Conservation (phyloP, 768 basidiomycete species). For the Rhizopogon salebrosus region DNA sequence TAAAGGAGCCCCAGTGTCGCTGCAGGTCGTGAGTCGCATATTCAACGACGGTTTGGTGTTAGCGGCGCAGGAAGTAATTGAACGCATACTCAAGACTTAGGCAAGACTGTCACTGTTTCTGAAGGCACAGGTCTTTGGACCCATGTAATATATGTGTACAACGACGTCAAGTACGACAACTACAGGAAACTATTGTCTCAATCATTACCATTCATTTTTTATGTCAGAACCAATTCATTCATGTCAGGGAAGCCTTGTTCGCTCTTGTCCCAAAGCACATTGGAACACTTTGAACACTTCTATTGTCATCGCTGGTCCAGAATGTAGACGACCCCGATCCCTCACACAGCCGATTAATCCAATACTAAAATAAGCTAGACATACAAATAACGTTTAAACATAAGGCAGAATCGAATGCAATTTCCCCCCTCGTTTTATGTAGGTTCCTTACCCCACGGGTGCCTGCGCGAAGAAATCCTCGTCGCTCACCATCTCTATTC, state of each 20-base stretch:
- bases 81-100: slow-evolving; percentile 19
- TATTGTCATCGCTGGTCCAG: no score
- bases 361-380: neutral
- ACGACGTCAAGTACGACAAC: neutral
- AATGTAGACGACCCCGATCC: no score
- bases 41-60: slow-evolving; percentile 23
- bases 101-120: neutral
- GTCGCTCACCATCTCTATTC: slow-evolving; percentile 39
- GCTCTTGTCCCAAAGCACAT: no score
- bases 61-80: slow-evolving; percentile 19
- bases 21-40: slow-evolving; percentile 20
- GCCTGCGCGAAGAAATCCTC: slow-evolving; percentile 44
- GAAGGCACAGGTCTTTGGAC: no score
- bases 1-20: slow-evolving; percentile 12
- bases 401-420: no score
- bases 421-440: neutral
- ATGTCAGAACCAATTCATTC: no score
- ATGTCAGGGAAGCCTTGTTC: no score
- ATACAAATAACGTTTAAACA: neutral
- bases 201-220: no score
- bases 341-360: neutral
- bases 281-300: no score
- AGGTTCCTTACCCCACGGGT: neutral
- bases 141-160: no score
- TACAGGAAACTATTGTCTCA: neutral